Evolutionary conservation across 2,329 filamentous ascomycete genomes (phyloP).

Genomic region (Aspergillus sojae): DNA sequence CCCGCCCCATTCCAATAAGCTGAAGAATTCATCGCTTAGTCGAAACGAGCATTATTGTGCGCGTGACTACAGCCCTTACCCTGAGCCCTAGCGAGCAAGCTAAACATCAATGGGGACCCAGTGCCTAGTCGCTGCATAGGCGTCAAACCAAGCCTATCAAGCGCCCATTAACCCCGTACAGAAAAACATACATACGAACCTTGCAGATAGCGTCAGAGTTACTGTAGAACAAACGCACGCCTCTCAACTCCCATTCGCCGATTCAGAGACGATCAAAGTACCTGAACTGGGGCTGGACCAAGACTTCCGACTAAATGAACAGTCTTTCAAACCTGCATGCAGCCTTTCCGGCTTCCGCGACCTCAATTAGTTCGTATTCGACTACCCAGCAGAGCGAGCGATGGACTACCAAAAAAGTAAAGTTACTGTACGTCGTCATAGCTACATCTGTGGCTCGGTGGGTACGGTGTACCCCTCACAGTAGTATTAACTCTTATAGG

Average conservation of each 20-base stretch:
- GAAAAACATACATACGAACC: background rate
- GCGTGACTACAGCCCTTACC: slow-evolving; percentile 1
- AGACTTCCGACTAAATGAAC: background rate
- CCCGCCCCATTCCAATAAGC: background rate
- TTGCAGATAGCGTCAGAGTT: background rate
- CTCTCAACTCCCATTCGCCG: background rate
- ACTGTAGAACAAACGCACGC: background rate
- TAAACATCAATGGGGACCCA: background rate
- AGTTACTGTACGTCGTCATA: background rate
- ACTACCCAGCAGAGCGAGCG: background rate
- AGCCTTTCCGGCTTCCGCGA: slow-evolving; percentile 3
- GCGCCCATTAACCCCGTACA: background rate
- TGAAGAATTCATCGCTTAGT: background rate
- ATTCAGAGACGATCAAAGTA: background rate
- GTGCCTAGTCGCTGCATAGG: background rate
- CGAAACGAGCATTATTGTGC: background rate
- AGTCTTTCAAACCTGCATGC: background rate
- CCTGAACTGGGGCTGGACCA: background rate
- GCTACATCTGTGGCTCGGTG: slow-evolving; percentile 2
- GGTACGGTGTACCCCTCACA: background rate
- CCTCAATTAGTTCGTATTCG: background rate
- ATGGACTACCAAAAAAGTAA: background rate
- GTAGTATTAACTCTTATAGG: background rate
- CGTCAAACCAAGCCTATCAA: background rate
- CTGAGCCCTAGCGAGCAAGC: slow-evolving; percentile 1